phyloP scores from a whole-genome alignment of 352 stramenopile species.

The Elongisporangium anandrum region DNA sequence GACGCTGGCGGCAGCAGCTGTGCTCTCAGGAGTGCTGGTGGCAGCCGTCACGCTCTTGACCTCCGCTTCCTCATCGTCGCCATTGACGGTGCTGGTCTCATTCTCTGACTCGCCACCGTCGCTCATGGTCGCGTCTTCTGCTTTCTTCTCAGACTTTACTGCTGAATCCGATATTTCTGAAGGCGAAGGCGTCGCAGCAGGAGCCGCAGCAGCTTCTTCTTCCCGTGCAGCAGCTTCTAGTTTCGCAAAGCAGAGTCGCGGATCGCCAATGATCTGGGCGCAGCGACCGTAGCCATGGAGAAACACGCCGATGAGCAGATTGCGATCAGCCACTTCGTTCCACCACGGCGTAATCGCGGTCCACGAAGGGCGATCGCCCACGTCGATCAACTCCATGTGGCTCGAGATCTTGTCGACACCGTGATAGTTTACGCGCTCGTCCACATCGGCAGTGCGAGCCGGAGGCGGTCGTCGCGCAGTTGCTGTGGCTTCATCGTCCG shows the following conservation, averaged over 20 bases:
- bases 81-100: constrained; percentile 33
- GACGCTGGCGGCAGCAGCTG: not conserved
- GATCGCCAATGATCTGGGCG: constrained; percentile 74
- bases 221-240: constrained; percentile 48
- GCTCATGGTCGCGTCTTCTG: constrained; percentile 27
- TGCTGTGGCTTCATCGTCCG: constrained; percentile 4
- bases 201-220: constrained; percentile 11
- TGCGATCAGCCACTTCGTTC: constrained; percentile 75
- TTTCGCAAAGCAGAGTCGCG: constrained; percentile 64
- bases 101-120: constrained; percentile 43
- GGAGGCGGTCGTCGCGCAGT: constrained; percentile 10
- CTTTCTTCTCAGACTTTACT: constrained; percentile 14
- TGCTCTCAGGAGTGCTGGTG: not conserved
- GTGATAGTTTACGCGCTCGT: constrained; percentile 69
- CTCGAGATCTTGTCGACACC: constrained; percentile 61
- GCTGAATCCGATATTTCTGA: not conserved
- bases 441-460: constrained; percentile 43
- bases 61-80: constrained; percentile 17
- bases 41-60: constrained; percentile 16
- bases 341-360: constrained; percentile 84
- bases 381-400: constrained; percentile 56
- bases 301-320: constrained; percentile 79
- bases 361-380: constrained; percentile 75
- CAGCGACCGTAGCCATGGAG: constrained; percentile 83
- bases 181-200: constrained; percentile 5